Base-by-base conservation (phyloP, 768 basidiomycete species). In the Leccinum uliginosum region DNA sequence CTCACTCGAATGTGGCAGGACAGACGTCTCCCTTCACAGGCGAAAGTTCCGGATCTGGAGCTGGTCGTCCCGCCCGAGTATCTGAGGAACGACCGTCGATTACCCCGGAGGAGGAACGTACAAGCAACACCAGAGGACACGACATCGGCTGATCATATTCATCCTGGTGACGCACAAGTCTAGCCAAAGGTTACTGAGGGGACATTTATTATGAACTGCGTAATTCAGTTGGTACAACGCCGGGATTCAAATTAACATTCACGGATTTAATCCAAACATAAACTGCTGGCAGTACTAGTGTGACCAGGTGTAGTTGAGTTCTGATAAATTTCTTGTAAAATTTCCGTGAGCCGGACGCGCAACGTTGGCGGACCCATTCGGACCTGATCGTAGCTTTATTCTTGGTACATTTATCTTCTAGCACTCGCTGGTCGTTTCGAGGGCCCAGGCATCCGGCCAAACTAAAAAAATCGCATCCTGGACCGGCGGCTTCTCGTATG, bases 401-500 rank as follows among this genome's bases (percentile, higher is more conserved):
- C 89, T 12, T 95, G 93, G 92, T 95, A 94, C 70, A 87, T 92
- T 55, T 95, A 94, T 69, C 91, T 68, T 90, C 11, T 89, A 95
- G 44, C 73, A 83, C 55, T 84, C 84, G 12, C 75, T 78, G 52
- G 89, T 93, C 57, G 79, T 79, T 55, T 10, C 9, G n/a, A n/a
- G 9, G 93, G 93, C 29, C 10, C 21, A 32, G n/a, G 8, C 9
- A n/a, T 40, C 38, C n/a, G 9, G n/a, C 55, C n/a, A 11, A 15
- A n/a, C 32, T 56, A 3, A 51, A 24, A 7, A 21, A 29, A 70
- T 69, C 67, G 23, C 44, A 62, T 29, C 29, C 4, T 30, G 88
- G 93, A 94, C 72, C 96, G 89, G 88, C 86, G 94, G 65, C 84
- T 95, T 93, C 93, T 9, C 95, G 95, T 34, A 89, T 93, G 93